A percentile compares a stretch with the other conserved stretches of the same genome.
Evolutionary conservation across 2,329 filamentous ascomycete genomes (phyloP).

Genomic region (Alternaria brassicicola): DNA sequence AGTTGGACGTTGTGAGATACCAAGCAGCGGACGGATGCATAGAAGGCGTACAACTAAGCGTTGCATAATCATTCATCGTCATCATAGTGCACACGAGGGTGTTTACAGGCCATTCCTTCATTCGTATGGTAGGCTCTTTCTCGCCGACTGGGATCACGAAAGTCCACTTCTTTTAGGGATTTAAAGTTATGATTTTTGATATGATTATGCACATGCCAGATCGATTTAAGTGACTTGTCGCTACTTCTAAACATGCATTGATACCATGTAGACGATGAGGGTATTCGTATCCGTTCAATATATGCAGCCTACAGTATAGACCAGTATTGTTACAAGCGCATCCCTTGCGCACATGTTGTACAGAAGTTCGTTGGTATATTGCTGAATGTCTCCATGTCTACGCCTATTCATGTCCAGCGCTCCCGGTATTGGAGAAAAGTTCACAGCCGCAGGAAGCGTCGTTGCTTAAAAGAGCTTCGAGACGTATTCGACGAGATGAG

Average conservation of each 20-base stretch:
- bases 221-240: background rate
- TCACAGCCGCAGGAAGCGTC: background rate
- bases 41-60: conserved; percentile 2
- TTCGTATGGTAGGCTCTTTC: background rate
- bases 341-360: conserved; percentile 7
- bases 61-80: background rate
- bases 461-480: conserved; percentile 56
- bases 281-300: background rate
- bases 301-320: background rate
- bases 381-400: background rate
- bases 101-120: background rate
- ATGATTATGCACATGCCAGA: background rate
- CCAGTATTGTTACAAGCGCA: conserved; percentile 12
- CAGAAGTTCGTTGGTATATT: background rate
- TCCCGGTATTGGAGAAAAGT: background rate
- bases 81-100: background rate
- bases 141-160: background rate
- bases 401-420: background rate
- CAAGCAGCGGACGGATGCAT: conserved; percentile 13
- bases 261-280: background rate
- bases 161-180: background rate
- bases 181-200: background rate
- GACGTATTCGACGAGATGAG: conserved; percentile 62
- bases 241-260: background rate
- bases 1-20: conserved; percentile 24